A percentile compares a stretch with the other conserved stretches of the same genome.
phyloP scores from a whole-genome alignment of 1,284 basidiomycete species.

The Leccinum variabile region DNA sequence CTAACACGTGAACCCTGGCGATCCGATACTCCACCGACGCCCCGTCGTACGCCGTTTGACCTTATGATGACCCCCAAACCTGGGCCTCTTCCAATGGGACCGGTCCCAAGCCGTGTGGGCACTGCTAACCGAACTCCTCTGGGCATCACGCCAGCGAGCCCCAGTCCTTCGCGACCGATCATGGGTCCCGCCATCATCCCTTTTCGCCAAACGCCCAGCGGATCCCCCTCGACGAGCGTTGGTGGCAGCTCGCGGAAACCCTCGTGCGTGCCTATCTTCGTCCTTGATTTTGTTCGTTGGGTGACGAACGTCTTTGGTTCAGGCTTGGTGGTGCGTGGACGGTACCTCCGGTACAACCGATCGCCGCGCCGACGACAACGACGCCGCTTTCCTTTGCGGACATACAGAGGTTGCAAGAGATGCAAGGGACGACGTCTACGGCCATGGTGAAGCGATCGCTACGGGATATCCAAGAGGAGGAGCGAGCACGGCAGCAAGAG shows the following conservation, averaged over 20 bases:
- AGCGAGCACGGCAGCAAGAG: conserved; percentile 70
- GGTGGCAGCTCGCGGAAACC: conserved; percentile 37
- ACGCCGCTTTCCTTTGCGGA: conserved; percentile 67
- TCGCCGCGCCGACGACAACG: conserved; percentile 37
- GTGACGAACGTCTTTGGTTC: neutral
- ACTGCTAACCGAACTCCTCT: neutral
- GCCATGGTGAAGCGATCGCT: conserved; percentile 62
- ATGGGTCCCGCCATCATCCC: conserved; percentile 65
- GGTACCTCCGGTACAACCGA: conserved; percentile 47
- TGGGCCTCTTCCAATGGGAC: neutral
- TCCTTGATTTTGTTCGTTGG: neutral
- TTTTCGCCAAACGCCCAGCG: conserved; percentile 41
- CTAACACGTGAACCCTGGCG: conserved; percentile 5
- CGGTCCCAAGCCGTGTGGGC: conserved; percentile 1
- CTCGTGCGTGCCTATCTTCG: conserved; percentile 44
- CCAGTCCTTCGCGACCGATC: conserved; percentile 30
- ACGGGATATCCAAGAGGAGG: conserved; percentile 85
- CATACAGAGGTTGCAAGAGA: conserved; percentile 79
- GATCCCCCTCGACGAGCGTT: conserved; percentile 30
- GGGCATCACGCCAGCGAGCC: conserved; percentile 8
- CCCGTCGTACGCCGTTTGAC: conserved; percentile 8
- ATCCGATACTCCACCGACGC: conserved; percentile 1
- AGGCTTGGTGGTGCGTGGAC: conserved; percentile 55
- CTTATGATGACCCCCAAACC: conserved; percentile 9
- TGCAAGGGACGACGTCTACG: conserved; percentile 43